These are phyloP conservation scores for Solanum neorickii DNA, from an alignment of 257 asterid genomes.

Conservation along the genomic window DNA sequence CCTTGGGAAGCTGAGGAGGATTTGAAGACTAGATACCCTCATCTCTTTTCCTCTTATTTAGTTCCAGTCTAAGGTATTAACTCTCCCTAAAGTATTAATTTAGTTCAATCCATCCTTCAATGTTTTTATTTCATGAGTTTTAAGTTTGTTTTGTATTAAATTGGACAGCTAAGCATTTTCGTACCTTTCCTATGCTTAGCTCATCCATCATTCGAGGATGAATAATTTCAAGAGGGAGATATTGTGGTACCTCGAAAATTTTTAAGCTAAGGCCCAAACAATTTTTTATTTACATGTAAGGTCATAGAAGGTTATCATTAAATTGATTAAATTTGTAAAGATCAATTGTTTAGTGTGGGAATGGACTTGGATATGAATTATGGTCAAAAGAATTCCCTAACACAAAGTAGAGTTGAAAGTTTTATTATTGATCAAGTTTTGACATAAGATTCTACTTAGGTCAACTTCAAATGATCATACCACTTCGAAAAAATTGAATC, in stretches of 20 bases:
- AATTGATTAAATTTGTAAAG: neutral
- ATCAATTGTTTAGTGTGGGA: neutral
- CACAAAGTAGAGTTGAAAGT: neutral
- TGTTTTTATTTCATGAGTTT: neutral
- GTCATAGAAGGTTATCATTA: neutral
- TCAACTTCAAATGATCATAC: neutral
- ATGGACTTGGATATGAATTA: neutral
- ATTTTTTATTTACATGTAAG: neutral
- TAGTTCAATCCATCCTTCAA: neutral
- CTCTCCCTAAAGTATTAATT: neutral
- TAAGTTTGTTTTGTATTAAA: neutral
- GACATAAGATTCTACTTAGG: neutral
- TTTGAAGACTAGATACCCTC: neutral
- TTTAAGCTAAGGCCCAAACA: neutral
- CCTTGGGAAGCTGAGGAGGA: neutral
- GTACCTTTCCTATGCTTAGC: neutral
- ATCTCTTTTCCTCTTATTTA: neutral
- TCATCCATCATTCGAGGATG: neutral
- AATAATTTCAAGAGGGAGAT: too few relatives aligned
- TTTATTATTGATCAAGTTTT: too few relatives aligned
- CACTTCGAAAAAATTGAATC: neutral
- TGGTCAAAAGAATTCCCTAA: neutral
- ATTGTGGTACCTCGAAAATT: accelerated
- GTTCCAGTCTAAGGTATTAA: neutral
- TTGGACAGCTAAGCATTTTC: too few relatives aligned